phyloP scores from a whole-genome alignment of 169 alveolate genomes.

The Toxoplasma gondii region DNA sequence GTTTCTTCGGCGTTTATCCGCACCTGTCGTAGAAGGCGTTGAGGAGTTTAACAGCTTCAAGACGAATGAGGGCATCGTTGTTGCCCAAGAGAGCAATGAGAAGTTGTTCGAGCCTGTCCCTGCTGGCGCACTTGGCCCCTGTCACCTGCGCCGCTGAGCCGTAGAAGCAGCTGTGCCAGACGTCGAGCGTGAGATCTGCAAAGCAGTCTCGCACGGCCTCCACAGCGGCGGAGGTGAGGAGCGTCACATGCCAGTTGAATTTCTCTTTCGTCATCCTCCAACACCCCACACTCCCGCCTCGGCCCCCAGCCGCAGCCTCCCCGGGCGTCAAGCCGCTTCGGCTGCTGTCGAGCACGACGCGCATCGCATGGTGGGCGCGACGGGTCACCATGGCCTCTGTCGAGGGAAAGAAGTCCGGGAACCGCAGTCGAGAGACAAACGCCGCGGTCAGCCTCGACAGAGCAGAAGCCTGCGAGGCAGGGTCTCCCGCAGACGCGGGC shows the following conservation, averaged over 20 bases:
- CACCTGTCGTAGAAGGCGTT: conserved; percentile 84
- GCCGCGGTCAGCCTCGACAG: neutral
- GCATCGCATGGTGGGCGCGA: conserved; percentile 63
- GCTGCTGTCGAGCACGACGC: conserved; percentile 50
- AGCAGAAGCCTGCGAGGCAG: neutral
- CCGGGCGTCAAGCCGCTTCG: conserved; percentile 27
- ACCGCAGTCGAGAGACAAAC: neutral
- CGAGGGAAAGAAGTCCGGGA: neutral
- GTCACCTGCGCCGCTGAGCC: conserved; percentile 33
- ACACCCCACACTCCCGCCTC: neutral
- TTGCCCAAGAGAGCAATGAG: conserved; percentile 85
- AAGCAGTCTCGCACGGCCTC: conserved; percentile 45
- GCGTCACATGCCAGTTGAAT: conserved; percentile 42
- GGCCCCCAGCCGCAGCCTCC: neutral
- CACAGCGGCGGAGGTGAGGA: conserved; percentile 35
- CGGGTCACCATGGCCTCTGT: conserved; percentile 11
- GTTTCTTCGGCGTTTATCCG: neutral
- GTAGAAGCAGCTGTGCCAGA: conserved; percentile 55
- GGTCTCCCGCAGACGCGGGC: neutral
- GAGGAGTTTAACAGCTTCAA: conserved; percentile 78
- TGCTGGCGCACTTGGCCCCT: conserved; percentile 7
- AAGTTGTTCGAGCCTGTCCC: conserved; percentile 79
- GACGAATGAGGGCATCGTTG: conserved; percentile 76
- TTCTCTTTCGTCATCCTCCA: conserved; percentile 24
- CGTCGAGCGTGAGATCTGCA: conserved; percentile 50